A percentile compares a stretch with the other conserved stretches of the same genome.
These are phyloP conservation scores for Pseudogymnoascus sp. DNA, from an alignment of 2,329 filamentous ascomycete genomes.

Conservation along the genomic window DNA sequence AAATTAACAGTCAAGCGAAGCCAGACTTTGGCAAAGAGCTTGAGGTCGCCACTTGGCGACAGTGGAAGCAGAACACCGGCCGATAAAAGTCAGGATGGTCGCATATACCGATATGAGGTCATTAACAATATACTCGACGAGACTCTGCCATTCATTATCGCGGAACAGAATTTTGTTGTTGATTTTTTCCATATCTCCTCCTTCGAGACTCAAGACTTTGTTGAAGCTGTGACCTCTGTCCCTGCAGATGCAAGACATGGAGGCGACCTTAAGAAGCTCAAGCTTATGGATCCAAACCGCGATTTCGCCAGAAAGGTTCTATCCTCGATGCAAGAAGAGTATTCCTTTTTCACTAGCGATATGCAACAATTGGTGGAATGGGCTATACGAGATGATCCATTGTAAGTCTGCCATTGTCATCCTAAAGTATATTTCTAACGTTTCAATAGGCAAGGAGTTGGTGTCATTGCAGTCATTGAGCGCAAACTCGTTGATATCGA, in stretches of 20 bases:
- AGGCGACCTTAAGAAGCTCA: slow-evolving; percentile 63
- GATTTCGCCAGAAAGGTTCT: slow-evolving; percentile 76
- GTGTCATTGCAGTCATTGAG: slow-evolving; percentile 73
- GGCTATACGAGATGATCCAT: slow-evolving; percentile 69
- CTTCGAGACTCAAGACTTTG: slow-evolving; percentile 71
- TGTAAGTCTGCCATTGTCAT: slow-evolving; percentile 49
- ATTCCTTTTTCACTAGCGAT: slow-evolving; percentile 71
- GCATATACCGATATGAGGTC: slow-evolving; percentile 68
- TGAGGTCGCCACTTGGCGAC: slow-evolving; percentile 61
- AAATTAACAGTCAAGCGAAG: slow-evolving; percentile 92
- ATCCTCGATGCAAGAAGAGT: slow-evolving; percentile 84
- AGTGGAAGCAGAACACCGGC: slow-evolving; percentile 41
- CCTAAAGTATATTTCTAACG: slow-evolving; percentile 15
- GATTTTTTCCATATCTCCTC: slow-evolving; percentile 95
- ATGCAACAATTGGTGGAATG: slow-evolving; percentile 75
- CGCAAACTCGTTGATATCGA: slow-evolving; percentile 69
- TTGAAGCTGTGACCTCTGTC: slow-evolving; percentile 62
- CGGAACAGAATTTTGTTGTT: slow-evolving; percentile 96
- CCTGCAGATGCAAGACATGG: slow-evolving; percentile 61
- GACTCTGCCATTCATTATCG: slow-evolving; percentile 71
- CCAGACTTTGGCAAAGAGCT: slow-evolving; percentile 70
- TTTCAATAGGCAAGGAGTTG: slow-evolving; percentile 67
- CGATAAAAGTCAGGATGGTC: slow-evolving; percentile 55
- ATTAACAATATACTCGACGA: slow-evolving; percentile 77
- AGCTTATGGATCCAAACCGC: slow-evolving; percentile 81